These are phyloP conservation scores for Haplosporangium gracile DNA, from an alignment of 192 early-diverging fungal species.

Conservation along the genomic window DNA sequence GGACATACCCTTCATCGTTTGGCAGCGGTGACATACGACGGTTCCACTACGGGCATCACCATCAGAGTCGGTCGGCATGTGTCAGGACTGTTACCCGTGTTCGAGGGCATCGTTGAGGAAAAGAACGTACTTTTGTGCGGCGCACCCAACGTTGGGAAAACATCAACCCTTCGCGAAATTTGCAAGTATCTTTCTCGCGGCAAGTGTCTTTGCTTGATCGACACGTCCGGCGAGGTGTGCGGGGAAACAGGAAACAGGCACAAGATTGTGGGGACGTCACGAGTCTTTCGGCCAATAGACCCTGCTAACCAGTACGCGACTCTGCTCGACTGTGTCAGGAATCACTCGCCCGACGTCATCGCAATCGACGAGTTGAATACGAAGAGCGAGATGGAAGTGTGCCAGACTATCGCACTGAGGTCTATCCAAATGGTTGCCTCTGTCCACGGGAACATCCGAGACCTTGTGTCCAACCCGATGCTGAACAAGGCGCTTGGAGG, in stretches of 20 bases:
- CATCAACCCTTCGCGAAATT: slow-evolving; percentile 15
- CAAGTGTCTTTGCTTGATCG: slow-evolving; percentile 27
- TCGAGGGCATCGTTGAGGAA: slow-evolving; percentile 16
- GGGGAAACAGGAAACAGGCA: slow-evolving; percentile 16
- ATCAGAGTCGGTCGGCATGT: slow-evolving; percentile 22
- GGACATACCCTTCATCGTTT: slow-evolving; percentile 22
- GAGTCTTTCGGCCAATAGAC: slow-evolving; percentile 13
- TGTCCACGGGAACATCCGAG: slow-evolving; percentile 22
- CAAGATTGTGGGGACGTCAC: slow-evolving; percentile 15
- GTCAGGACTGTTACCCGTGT: slow-evolving; percentile 19
- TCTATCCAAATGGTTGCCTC: slow-evolving; percentile 26
- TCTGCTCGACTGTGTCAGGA: slow-evolving; percentile 22
- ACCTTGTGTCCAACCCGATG: slow-evolving; percentile 23
- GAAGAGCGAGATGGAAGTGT: slow-evolving; percentile 13
- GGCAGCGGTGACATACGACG: slow-evolving; percentile 26
- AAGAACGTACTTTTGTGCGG: slow-evolving; percentile 29
- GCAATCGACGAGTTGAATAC: slow-evolving; percentile 25
- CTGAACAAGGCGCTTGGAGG: slow-evolving; percentile 27
- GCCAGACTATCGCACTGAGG: slow-evolving; percentile 23
- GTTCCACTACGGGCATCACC: slow-evolving; percentile 7
- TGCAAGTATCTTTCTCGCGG: slow-evolving; percentile 26
- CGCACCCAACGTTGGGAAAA: slow-evolving; percentile 24
- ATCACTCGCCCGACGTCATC: slow-evolving; percentile 26
- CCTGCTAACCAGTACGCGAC: slow-evolving; percentile 14
- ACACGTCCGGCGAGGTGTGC: slow-evolving; percentile 29